Percentiles rank a stretch among this genome's conserved stretches.
phyloP scores from a whole-genome alignment of 2,329 filamentous ascomycete genomes.

The Penicillium sp. region DNA sequence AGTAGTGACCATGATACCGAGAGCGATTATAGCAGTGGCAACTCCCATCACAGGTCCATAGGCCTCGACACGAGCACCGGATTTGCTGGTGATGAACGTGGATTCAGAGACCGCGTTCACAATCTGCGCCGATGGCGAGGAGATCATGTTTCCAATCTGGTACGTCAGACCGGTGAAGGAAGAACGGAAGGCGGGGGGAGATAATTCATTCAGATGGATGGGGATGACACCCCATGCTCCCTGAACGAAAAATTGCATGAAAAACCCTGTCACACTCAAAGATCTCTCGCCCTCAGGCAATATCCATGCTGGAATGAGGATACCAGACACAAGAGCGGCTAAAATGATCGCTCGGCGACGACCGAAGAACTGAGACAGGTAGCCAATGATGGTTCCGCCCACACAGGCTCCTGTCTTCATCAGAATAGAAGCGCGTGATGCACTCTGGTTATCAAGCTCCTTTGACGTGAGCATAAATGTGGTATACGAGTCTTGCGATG shows the following conservation, averaged over 20 bases:
- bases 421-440: conserved; percentile 73
- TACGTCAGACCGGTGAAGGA: conserved; percentile 68
- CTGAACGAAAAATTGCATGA: conserved; percentile 65
- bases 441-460: conserved; percentile 61
- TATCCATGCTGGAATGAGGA: conserved; percentile 71
- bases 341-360: conserved; percentile 58
- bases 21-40: conserved; percentile 72
- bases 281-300: conserved; percentile 48
- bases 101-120: conserved; percentile 71
- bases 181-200: conserved; percentile 69
- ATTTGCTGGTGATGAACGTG: conserved; percentile 53
- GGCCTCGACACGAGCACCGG: conserved; percentile 61
- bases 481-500: conserved; percentile 76
- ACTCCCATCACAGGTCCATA: conserved; percentile 75
- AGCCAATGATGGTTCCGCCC: conserved; percentile 55
- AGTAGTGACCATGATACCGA: conserved; percentile 66
- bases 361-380: conserved; percentile 71
- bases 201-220: conserved; percentile 75
- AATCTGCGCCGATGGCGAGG: conserved; percentile 69
- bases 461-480: conserved; percentile 76
- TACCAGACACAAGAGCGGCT: conserved; percentile 63
- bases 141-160: conserved; percentile 67
- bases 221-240: conserved; percentile 69
- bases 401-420: conserved; percentile 78
- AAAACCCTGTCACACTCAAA: conserved; percentile 37